Base-by-base conservation (phyloP, 2,329 filamentous ascomycete species). In the Cladosporium cucumerinum region DNA sequence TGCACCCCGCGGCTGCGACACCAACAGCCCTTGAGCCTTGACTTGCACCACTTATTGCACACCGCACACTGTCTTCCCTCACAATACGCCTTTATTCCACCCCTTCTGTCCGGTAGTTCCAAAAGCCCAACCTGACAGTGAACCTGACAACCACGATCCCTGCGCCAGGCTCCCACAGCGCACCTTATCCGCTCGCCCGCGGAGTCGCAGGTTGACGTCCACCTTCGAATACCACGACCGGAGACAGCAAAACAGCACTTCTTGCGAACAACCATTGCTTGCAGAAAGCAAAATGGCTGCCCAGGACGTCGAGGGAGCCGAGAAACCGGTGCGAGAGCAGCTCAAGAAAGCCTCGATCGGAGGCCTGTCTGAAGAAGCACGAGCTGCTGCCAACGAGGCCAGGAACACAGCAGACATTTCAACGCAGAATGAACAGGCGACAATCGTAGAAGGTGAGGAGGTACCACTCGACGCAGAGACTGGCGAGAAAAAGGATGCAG, bases 301-400 rank as follows among this genome's bases (percentile, higher is more conserved):
- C 16, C 66, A 72, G 49, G 81, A 82, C 67, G 77, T 75, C 64
- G 80, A 82, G 49, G 78, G 77, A 65, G 81, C 82, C 66, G 85
- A 87, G 73, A 82, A 81, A 66, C 85, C 85, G 10, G 84, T 87
- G 43, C 79, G 86, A 65, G 83, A 87, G 73, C 85, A 87, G 75
- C 77, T 89, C 62, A 84, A 86, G 74, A 83, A 87, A 70, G 86
- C 86, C 3, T 81, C 83, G n/a, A 86, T 88, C 64, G 60, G 60
- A 62, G 82, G 82, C 46, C 55, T 61, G 49, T 55, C 63, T 26
- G 63, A 65, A 34, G 63, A 65, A 36, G 63, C 63, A 23, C 63
- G 63, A 66, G 63, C 64, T 39, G 57, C 63, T 16, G 57, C 48
- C 25, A 34, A 49, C 54, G 62, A 62, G 23, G 11, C 54, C 14